Evolutionary conservation across 345 rosid species (phyloP).

Genomic region (Stellera chamaejasme): DNA sequence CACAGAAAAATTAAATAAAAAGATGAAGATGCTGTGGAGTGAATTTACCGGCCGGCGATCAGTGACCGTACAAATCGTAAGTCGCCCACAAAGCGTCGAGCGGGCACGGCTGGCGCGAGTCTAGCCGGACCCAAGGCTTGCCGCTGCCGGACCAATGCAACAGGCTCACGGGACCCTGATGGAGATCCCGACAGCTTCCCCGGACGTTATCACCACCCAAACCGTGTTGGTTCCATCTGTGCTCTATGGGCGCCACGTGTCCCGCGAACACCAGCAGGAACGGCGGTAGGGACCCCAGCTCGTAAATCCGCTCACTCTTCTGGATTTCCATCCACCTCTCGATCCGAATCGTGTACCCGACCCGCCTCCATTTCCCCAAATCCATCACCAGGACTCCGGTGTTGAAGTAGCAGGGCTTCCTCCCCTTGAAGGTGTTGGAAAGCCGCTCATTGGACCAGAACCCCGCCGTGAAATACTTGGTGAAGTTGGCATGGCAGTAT

Average conservation of each 20-base stretch:
- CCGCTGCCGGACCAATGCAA: slow-evolving; percentile 99
- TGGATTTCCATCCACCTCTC: slow-evolving; percentile 99
- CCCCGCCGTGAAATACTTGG: slow-evolving; percentile 66
- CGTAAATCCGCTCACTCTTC: slow-evolving; percentile 77
- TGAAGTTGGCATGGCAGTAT: slow-evolving; percentile 93
- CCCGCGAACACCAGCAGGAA: slow-evolving; percentile 79
- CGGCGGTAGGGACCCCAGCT: slow-evolving; percentile 94
- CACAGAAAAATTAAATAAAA: background rate
- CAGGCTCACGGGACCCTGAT: slow-evolving; percentile 87
- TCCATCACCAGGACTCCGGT: slow-evolving; percentile 97
- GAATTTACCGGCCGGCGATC: slow-evolving; percentile 28
- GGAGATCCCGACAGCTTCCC: slow-evolving; percentile 88
- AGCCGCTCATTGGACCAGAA: slow-evolving; percentile 62
- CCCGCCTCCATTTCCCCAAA: slow-evolving; percentile 74
- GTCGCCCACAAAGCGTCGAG: slow-evolving; percentile 84
- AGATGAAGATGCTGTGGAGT: background rate
- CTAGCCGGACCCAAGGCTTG: slow-evolving; percentile 93
- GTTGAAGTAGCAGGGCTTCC: slow-evolving; percentile 78
- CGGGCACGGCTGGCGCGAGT: slow-evolving; percentile 70
- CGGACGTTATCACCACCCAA: slow-evolving; percentile 87
- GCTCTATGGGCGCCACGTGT: slow-evolving; percentile 83
- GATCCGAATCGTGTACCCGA: slow-evolving; percentile 64
- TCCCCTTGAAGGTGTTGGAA: slow-evolving; percentile 42
- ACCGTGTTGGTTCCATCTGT: slow-evolving; percentile 98
- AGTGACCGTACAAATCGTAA: slow-evolving; percentile 65